phyloP scores from a whole-genome alignment of 257 asterid species.

The Hygrophila difformis region DNA sequence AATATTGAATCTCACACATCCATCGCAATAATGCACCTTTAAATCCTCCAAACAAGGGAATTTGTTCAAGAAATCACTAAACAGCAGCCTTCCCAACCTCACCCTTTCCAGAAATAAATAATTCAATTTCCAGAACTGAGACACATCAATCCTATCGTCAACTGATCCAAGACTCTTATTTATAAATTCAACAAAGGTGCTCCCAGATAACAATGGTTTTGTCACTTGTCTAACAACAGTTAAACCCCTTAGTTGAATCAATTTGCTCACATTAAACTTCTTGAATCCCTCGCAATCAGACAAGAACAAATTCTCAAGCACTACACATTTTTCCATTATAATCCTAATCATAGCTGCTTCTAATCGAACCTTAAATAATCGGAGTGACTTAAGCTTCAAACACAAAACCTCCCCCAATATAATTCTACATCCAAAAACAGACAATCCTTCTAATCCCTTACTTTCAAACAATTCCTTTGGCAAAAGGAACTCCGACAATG shows the following conservation, averaged over 20 bases:
- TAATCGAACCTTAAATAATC: neutral
- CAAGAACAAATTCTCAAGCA: neutral
- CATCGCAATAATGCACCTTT: too few relatives aligned
- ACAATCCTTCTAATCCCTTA: slow-evolving; percentile 3
- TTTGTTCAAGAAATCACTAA: too few relatives aligned
- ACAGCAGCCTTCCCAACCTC: too few relatives aligned
- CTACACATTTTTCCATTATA: neutral
- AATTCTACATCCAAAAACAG: slow-evolving; percentile 5
- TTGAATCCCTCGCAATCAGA: neutral
- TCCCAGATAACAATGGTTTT: neutral
- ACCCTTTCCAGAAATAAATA: too few relatives aligned
- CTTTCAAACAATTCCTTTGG: slow-evolving; percentile 9
- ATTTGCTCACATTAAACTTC: neutral
- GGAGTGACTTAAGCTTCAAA: neutral
- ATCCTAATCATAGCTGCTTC: neutral
- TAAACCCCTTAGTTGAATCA: neutral
- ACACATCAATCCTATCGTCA: neutral
- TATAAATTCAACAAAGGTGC: neutral
- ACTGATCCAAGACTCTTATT: neutral
- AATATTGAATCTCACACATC: neutral
- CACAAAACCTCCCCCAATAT: neutral
- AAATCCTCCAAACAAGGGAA: too few relatives aligned
- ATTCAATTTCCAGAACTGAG: neutral
- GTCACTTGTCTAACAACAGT: neutral
- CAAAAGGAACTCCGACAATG: slow-evolving; percentile 1